phyloP scores from a whole-genome alignment of 495 filamentous ascomycete genomes.

The Podospora appendiculata region DNA sequence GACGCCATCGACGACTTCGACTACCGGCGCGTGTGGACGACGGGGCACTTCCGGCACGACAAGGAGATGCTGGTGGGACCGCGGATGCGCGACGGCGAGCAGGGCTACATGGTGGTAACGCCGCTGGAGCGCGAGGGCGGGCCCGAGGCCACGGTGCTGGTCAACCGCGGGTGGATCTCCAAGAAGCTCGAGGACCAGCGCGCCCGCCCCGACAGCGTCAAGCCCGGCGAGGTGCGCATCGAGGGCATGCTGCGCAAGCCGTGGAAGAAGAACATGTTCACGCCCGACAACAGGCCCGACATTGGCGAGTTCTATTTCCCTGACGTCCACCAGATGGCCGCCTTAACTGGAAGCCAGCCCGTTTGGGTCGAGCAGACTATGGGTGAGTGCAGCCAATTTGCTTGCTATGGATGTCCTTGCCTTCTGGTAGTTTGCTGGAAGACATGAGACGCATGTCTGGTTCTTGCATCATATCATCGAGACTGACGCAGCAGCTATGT shows the following conservation, averaged over 20 bases:
- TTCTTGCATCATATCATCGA: too few relatives aligned
- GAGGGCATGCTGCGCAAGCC: constrained; percentile 82
- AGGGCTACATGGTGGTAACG: constrained; percentile 86
- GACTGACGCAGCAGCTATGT: neutral
- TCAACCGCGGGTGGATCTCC: constrained; percentile 85
- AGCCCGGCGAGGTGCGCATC: constrained; percentile 60
- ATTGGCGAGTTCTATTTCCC: constrained; percentile 88
- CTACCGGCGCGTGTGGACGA: constrained; percentile 76
- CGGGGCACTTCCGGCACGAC: constrained; percentile 71
- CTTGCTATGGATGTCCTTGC: constrained; percentile 1
- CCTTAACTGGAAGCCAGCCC: constrained; percentile 69
- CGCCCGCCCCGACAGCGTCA: constrained; percentile 52
- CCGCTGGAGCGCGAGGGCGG: constrained; percentile 63
- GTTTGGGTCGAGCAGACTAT: constrained; percentile 97
- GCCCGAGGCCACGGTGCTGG: constrained; percentile 51
- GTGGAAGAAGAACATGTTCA: constrained; percentile 97
- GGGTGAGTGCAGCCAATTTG: constrained; percentile 42
- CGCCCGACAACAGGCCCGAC: constrained; percentile 78
- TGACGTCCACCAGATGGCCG: constrained; percentile 90
- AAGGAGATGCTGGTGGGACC: constrained; percentile 95
- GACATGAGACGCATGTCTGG: too few relatives aligned
- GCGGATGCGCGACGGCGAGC: constrained; percentile 76
- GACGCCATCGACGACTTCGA: constrained; percentile 80
- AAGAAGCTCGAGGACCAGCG: constrained; percentile 59
- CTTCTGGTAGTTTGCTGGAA: too few relatives aligned